These are phyloP conservation scores for Apophysomyces trapeziformis DNA, from an alignment of 371 early-diverging fungal genomes.

Conservation along the genomic window DNA sequence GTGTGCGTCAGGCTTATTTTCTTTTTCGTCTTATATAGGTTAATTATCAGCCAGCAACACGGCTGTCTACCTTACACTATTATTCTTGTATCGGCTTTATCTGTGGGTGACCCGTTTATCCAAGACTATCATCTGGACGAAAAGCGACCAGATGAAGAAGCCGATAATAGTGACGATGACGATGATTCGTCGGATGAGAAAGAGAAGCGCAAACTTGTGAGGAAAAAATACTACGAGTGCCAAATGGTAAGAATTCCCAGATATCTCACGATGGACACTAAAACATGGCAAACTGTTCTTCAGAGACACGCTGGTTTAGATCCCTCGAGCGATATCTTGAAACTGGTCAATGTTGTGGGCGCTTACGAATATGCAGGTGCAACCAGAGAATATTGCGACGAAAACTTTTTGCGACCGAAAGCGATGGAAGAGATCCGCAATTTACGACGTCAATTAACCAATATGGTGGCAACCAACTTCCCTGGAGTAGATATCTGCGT, in stretches of 20 bases:
- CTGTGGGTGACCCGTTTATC: slow-evolving; percentile 92
- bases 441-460: slow-evolving; percentile 85
- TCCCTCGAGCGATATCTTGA: slow-evolving; percentile 84
- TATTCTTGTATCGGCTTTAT: slow-evolving; percentile 87
- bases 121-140: slow-evolving; percentile 67
- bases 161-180: slow-evolving; percentile 44
- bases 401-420: slow-evolving; percentile 86
- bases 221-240: slow-evolving; percentile 57
- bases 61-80: slow-evolving; percentile 86
- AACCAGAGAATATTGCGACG: slow-evolving; percentile 72
- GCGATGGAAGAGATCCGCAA: slow-evolving; percentile 94
- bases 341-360: slow-evolving; percentile 83
- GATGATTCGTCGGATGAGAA: slow-evolving; percentile 53
- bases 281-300: slow-evolving; percentile 9
- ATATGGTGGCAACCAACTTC: slow-evolving; percentile 73
- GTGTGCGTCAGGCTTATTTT: not conserved
- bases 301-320: slow-evolving; percentile 71
- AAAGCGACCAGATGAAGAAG: slow-evolving; percentile 46
- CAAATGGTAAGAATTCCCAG: slow-evolving; percentile 36
- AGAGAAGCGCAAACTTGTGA: slow-evolving; percentile 47
- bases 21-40: slow-evolving; percentile 38
- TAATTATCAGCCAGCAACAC: slow-evolving; percentile 85
- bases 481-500: slow-evolving; percentile 58
- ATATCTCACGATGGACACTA: not conserved
- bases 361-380: slow-evolving; percentile 88